Percentiles rank a stretch among this genome's conserved stretches.
phyloP scores from a whole-genome alignment of 1,139 yeast species.

The Kodamaea fungicola region DNA sequence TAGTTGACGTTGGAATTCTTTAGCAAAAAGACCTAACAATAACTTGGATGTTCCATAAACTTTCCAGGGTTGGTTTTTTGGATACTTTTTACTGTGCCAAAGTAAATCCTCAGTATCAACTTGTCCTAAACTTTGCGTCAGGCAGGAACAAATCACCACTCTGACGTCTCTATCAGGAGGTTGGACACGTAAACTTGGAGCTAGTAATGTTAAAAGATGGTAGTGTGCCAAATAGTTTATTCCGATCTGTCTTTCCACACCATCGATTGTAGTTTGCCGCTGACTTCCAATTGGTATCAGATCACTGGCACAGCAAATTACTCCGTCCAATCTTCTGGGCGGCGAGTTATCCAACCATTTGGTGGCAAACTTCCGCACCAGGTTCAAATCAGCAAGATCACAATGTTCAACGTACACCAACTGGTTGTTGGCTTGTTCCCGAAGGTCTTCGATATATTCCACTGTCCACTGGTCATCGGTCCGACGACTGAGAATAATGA shows the following conservation, averaged over 20 bases:
- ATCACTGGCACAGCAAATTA: slow-evolving; percentile 85
- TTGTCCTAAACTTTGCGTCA: slow-evolving; percentile 70
- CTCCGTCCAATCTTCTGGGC: slow-evolving; percentile 85
- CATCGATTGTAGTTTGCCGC: slow-evolving; percentile 70
- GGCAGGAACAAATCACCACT: slow-evolving; percentile 70
- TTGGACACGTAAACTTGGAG: slow-evolving; percentile 81
- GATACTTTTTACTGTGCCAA: slow-evolving; percentile 61
- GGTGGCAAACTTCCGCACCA: slow-evolving; percentile 89
- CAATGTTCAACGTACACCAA: slow-evolving; percentile 87
- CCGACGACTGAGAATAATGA: slow-evolving; percentile 67
- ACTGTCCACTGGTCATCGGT: slow-evolving; percentile 71
- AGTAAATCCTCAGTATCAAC: slow-evolving; percentile 66
- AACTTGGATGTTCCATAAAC: slow-evolving; percentile 82
- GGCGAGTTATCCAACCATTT: slow-evolving; percentile 90
- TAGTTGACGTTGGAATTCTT: slow-evolving; percentile 69
- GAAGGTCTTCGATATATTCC: slow-evolving; percentile 74
- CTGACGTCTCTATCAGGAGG: slow-evolving; percentile 95
- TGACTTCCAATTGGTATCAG: slow-evolving; percentile 62
- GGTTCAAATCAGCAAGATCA: slow-evolving; percentile 69
- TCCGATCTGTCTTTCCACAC: slow-evolving; percentile 81
- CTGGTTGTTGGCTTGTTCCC: slow-evolving; percentile 65
- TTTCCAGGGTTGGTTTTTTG: slow-evolving; percentile 62
- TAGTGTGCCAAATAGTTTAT: slow-evolving; percentile 77
- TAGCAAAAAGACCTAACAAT: slow-evolving; percentile 66
- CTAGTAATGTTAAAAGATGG: slow-evolving; percentile 72